phyloP scores from a whole-genome alignment of 768 basidiomycete species.

The Rhizopogon vesiculosus region DNA sequence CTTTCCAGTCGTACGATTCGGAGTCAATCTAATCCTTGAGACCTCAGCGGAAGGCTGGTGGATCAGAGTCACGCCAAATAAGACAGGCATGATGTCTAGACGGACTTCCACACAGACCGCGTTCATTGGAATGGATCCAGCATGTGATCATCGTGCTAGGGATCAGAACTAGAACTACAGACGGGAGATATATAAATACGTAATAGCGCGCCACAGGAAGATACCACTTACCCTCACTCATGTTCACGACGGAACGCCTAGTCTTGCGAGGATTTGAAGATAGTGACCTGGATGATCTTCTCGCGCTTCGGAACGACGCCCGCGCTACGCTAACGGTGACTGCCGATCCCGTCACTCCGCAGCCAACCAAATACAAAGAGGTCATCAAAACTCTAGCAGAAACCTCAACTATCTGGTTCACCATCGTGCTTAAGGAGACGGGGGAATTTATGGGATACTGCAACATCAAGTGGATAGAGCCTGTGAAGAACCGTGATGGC shows the following conservation, averaged over 20 bases:
- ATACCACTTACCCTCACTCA: not conserved
- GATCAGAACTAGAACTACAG: too few species aligned
- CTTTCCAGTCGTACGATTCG: too few species aligned
- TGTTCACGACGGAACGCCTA: slow-evolving; percentile 23
- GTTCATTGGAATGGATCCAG: too few species aligned
- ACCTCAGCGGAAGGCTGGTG: too few species aligned
- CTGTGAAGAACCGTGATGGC: slow-evolving; percentile 21
- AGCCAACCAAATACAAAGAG: slow-evolving; percentile 10
- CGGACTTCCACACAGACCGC: too few species aligned
- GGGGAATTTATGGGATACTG: slow-evolving; percentile 16
- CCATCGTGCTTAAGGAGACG: slow-evolving; percentile 17
- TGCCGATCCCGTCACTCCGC: slow-evolving; percentile 16
- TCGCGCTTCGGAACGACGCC: slow-evolving; percentile 18
- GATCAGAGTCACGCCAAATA: too few species aligned
- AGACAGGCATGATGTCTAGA: too few species aligned
- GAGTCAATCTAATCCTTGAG: too few species aligned
- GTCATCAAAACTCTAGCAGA: slow-evolving; percentile 9
- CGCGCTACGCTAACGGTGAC: slow-evolving; percentile 13
- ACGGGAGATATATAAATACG: too few species aligned
- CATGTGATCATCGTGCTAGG: too few species aligned
- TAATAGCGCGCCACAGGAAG: too few species aligned
- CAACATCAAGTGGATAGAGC: slow-evolving; percentile 10
- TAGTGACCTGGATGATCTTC: slow-evolving; percentile 12
- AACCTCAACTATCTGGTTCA: slow-evolving; percentile 12
- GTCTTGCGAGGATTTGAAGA: slow-evolving; percentile 16